Percentiles rank a stretch among this genome's conserved stretches.
Conservation (phyloP, 2,329 filamentous ascomycete species). For the Aureobasidium musti region DNA sequence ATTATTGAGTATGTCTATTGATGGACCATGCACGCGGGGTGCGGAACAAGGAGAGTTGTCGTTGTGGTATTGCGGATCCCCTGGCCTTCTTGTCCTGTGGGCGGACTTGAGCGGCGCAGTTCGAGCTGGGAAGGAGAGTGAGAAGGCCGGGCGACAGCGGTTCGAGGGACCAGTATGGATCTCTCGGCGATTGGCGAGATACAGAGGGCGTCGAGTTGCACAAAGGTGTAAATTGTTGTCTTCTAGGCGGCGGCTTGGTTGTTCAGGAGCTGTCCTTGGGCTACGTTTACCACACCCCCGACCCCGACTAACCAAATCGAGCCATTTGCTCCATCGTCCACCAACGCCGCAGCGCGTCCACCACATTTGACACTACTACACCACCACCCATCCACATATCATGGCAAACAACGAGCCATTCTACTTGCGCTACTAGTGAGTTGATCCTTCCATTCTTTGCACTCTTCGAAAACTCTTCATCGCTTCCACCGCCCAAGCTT, state of each 20-base stretch:
- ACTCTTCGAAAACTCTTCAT: background rate
- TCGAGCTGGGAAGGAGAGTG: background rate
- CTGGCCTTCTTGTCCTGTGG: constrained; percentile 13
- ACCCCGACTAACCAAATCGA: constrained; percentile 3
- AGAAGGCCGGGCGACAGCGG: background rate
- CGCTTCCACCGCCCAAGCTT: background rate
- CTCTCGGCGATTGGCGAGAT: constrained; percentile 1
- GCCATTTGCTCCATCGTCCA: constrained; percentile 21
- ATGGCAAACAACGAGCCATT: constrained; percentile 81
- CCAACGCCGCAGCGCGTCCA: constrained; percentile 9
- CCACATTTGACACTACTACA: background rate
- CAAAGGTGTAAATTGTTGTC: constrained; percentile 13
- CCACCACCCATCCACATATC: background rate
- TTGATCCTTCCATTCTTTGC: constrained; percentile 37
- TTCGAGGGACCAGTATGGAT: background rate
- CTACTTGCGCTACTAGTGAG: constrained; percentile 97
- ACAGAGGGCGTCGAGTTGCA: background rate
- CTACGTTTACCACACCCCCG: constrained; percentile 20
- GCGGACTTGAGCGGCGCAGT: constrained; percentile 3
- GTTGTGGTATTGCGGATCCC: constrained; percentile 9
- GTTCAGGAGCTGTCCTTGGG: constrained; percentile 23
- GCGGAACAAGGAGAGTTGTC: constrained; percentile 17
- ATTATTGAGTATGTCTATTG: constrained; percentile 58
- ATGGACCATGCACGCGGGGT: constrained; percentile 23
- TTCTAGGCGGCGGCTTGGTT: constrained; percentile 3